A percentile compares a stretch with the other conserved stretches of the same genome.
Conservation (phyloP, 305 asterid species). For the Caryopteris hybrid region DNA sequence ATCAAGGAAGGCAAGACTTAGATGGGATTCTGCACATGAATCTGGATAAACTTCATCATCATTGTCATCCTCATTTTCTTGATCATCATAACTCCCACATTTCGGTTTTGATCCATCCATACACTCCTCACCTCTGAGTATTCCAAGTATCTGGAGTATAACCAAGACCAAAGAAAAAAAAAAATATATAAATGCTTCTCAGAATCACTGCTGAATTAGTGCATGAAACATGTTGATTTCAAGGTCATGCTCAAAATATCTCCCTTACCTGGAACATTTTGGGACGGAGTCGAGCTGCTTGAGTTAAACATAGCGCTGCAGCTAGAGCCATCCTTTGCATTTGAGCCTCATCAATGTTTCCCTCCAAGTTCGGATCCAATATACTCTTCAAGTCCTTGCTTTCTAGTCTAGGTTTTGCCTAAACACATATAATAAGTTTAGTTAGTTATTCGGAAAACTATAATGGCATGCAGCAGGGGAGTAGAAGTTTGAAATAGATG, state of each 20-base stretch:
- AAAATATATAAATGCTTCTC: too few species aligned
- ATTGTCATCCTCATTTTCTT: conserved; percentile 39
- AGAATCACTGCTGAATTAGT: background rate
- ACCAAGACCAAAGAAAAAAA: background rate
- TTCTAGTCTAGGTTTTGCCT: conserved; percentile 81
- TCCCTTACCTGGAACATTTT: conserved; percentile 61
- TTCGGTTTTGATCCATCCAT: conserved; percentile 18
- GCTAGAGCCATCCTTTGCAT: conserved; percentile 68
- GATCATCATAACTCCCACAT: conserved; percentile 11
- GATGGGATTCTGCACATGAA: conserved; percentile 76
- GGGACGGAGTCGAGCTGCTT: conserved; percentile 84
- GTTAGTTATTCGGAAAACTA: background rate
- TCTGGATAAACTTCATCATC: conserved; percentile 96
- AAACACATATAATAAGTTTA: background rate
- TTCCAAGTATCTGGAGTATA: conserved; percentile 47
- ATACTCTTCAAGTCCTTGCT: conserved; percentile 50
- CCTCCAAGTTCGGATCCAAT: conserved; percentile 59
- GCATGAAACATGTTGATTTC: background rate
- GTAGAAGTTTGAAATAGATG: background rate
- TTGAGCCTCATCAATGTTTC: conserved; percentile 42
- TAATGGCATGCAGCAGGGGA: background rate
- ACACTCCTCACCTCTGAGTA: conserved; percentile 56
- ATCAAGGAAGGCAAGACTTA: conserved; percentile 69
- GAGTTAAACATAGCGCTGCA: conserved; percentile 75
- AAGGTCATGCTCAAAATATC: background rate